These are phyloP conservation scores for Russula compacta DNA, from an alignment of 768 basidiomycete species.

Conservation along the genomic window DNA sequence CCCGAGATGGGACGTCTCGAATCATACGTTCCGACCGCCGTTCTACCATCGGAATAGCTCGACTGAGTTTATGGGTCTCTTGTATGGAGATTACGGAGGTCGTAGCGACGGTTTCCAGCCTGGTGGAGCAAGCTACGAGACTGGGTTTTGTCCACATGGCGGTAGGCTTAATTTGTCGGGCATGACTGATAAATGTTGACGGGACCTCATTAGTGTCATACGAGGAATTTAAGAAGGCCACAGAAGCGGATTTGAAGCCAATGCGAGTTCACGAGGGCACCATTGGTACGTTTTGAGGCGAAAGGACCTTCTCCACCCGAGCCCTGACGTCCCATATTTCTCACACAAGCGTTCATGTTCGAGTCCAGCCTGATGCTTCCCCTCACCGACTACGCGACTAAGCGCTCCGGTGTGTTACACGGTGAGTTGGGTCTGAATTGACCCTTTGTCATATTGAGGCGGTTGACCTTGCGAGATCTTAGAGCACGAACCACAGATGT, in stretches of 20 bases:
- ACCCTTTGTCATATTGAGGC: background rate
- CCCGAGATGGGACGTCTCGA: slow-evolving; percentile 55
- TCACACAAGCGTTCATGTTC: slow-evolving; percentile 47
- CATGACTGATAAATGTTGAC: background rate
- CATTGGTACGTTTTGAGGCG: slow-evolving; percentile 32
- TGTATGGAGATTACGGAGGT: slow-evolving; percentile 57
- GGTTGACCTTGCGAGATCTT: background rate
- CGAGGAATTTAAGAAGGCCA: slow-evolving; percentile 50
- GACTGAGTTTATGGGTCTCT: slow-evolving; percentile 55
- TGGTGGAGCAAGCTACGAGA: slow-evolving; percentile 54
- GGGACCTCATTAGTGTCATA: slow-evolving; percentile 37
- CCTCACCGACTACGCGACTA: slow-evolving; percentile 56
- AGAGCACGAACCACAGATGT: slow-evolving; percentile 62
- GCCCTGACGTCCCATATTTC: background rate
- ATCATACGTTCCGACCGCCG: slow-evolving; percentile 52
- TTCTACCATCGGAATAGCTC: slow-evolving; percentile 59
- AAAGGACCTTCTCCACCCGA: background rate
- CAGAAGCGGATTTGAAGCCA: slow-evolving; percentile 43
- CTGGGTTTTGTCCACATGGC: slow-evolving; percentile 57
- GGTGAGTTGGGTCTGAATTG: slow-evolving; percentile 28
- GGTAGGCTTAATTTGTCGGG: slow-evolving; percentile 28
- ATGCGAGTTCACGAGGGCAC: slow-evolving; percentile 44
- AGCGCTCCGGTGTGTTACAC: slow-evolving; percentile 48
- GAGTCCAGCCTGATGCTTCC: slow-evolving; percentile 55
- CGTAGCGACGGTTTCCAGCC: slow-evolving; percentile 54